phyloP scores from a whole-genome alignment of 2,329 filamentous ascomycete species.

The Colletotrichum sp. region DNA sequence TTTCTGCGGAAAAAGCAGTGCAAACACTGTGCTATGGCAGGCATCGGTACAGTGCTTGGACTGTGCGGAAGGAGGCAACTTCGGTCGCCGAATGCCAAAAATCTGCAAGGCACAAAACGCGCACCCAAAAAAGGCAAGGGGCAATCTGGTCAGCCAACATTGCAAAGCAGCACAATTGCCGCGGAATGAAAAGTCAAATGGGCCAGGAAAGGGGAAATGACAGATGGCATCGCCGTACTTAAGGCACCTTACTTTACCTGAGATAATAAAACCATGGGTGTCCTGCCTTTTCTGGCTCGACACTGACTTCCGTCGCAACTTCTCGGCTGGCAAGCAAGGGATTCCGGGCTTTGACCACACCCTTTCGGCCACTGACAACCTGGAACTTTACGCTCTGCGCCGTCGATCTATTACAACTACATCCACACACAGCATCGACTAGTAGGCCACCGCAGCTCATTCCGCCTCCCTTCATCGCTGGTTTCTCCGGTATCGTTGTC shows the following conservation, averaged over 20 bases:
- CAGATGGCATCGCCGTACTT: not conserved
- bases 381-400: not conserved
- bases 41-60: fast-evolving
- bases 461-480: not conserved
- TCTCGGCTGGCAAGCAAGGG: not conserved
- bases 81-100: slow-evolving; percentile 1
- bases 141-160: not conserved
- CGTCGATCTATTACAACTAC: slow-evolving; percentile 1
- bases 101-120: slow-evolving; percentile 21
- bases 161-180: slow-evolving; percentile 18
- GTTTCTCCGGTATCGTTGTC: not conserved
- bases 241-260: not conserved
- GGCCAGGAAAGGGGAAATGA: not conserved
- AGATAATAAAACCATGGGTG: not conserved
- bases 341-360: not conserved
- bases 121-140: slow-evolving; percentile 16
- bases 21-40: fast-evolving
- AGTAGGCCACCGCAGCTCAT: not conserved
- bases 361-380: not conserved
- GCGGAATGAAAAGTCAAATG: slow-evolving; percentile 1
- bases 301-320: not conserved
- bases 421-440: not conserved
- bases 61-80: not conserved
- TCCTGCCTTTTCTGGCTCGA: not conserved
- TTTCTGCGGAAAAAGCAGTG: not conserved